Percentiles rank a stretch among this genome's conserved stretches.
Conservation (phyloP, 2,329 filamentous ascomycete genomes). For the Pleurostoma richardsiae region DNA sequence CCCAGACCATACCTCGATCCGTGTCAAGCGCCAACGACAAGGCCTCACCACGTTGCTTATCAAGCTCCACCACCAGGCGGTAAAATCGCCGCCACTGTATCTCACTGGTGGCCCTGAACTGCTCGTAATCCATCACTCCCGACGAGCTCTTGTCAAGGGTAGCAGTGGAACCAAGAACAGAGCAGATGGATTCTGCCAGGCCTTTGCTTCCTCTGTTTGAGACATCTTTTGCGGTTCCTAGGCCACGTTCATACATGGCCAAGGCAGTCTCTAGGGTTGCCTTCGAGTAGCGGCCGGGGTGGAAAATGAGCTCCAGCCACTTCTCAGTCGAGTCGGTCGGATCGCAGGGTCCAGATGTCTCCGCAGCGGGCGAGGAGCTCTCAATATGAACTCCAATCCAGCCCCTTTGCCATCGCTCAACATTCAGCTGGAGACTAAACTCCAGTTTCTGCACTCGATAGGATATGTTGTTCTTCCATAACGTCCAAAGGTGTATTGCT, state of each 20-base stretch:
- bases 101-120: conserved; percentile 69
- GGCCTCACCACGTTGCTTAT: conserved; percentile 79
- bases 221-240: conserved; percentile 34
- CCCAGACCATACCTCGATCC: conserved; percentile 69
- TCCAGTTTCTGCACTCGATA: conserved; percentile 71
- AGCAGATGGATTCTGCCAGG: conserved; percentile 71
- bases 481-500: conserved; percentile 62
- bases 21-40: conserved; percentile 72
- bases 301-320: conserved; percentile 81
- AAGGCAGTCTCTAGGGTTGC: conserved; percentile 81
- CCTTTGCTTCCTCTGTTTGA: conserved; percentile 43
- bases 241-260: conserved; percentile 69
- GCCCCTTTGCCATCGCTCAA: conserved; percentile 55
- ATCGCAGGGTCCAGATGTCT: conserved; percentile 57
- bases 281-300: conserved; percentile 74
- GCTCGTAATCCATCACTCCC: conserved; percentile 67
- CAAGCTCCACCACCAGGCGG: conserved; percentile 77
- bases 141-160: conserved; percentile 56
- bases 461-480: conserved; percentile 81
- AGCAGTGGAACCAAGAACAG: conserved; percentile 65
- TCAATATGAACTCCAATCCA: conserved; percentile 70
- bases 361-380: conserved; percentile 45
- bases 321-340: conserved; percentile 70
- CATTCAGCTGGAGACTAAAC: conserved; percentile 62
- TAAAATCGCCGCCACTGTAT: conserved; percentile 89